Conservation (phyloP, 1,284 basidiomycete species). For the Sanghuangporus sanghuang region DNA sequence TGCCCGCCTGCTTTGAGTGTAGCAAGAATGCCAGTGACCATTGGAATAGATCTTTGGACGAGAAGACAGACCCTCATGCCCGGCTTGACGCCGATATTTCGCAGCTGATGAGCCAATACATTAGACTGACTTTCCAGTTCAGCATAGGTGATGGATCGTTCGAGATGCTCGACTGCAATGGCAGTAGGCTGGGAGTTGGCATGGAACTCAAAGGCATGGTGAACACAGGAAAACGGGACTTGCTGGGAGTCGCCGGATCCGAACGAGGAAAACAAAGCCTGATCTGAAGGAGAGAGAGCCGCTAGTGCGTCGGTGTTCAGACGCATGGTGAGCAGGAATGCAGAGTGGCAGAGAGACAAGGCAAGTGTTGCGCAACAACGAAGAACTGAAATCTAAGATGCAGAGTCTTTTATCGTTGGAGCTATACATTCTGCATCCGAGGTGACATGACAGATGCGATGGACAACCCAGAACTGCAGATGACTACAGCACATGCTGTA, state of each 20-base stretch:
- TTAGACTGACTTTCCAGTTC: slow-evolving; percentile 47
- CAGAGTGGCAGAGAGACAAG: not conserved
- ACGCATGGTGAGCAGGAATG: not conserved
- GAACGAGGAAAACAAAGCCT: slow-evolving; percentile 39
- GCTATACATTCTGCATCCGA: not conserved
- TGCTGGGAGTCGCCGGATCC: slow-evolving; percentile 36
- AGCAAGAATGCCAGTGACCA: slow-evolving; percentile 51
- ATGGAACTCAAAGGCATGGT: slow-evolving; percentile 51
- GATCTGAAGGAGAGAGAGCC: slow-evolving; percentile 34
- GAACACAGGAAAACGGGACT: slow-evolving; percentile 43
- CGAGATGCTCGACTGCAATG: slow-evolving; percentile 47
- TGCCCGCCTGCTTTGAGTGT: slow-evolving; percentile 52
- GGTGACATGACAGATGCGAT: not conserved
- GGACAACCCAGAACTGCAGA: not conserved
- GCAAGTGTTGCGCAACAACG: not conserved
- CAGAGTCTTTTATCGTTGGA: slow-evolving; percentile 9
- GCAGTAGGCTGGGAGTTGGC: slow-evolving; percentile 35
- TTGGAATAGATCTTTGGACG: slow-evolving; percentile 46
- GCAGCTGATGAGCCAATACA: slow-evolving; percentile 41
- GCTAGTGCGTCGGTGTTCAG: slow-evolving; percentile 14
- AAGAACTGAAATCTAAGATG: not conserved
- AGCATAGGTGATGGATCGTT: slow-evolving; percentile 41
- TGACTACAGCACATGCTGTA: not conserved
- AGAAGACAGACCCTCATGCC: slow-evolving; percentile 49
- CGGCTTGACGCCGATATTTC: slow-evolving; percentile 37